Evolutionary conservation across 148 eudicot species (phyloP), one percentile per base, ranked within the genome.

Genomic region (Silene conica): DNA sequence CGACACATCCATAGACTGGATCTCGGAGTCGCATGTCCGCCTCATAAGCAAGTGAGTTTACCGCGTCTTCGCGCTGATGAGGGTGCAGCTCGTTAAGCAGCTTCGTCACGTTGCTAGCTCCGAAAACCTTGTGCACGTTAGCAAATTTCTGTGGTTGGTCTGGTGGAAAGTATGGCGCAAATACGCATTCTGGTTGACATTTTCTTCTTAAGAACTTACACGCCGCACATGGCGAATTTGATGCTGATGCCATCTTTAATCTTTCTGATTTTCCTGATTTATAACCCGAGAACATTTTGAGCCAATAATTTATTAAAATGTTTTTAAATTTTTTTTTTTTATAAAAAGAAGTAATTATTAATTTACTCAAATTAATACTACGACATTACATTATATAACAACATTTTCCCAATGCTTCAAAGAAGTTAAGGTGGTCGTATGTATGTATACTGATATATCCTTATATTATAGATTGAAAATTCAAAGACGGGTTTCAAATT

Each of bases 21-120:
- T 92, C 97, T 0, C 97, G 86, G 43, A 92, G 89, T 0, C 97
- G 90, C 97, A 89, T 89, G 68, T 92, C 97, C 6, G 97, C 97
- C 74, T 92, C 95, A 56, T 88, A 92, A 0, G 97, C 97, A 0
- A 92, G 85, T 11, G 94, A 89, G 74, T 91, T 91, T 20, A 91
- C 97, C 4, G 97, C 97, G 41, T 91, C 97, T 28, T 91, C 97
- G 0, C 97, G 84, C 70, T 91, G 97, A 80, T 89, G 90, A 0
- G 97, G 92, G 81, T 86, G 94, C 1, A 91, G 74, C 79, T 91
- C 97, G 74, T 91, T 91, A 20, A 91, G 89, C 0, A 91, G 86
- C 73, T 91, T 91, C 2, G 94, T 91, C 0, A 91, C 97, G 61
- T 91, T 91, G 82, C 97, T 89, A 1, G 97, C 97, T 0, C 97